phyloP scores from a whole-genome alignment of 306 rosid species.

The Dalbergia cochinchinensis region DNA sequence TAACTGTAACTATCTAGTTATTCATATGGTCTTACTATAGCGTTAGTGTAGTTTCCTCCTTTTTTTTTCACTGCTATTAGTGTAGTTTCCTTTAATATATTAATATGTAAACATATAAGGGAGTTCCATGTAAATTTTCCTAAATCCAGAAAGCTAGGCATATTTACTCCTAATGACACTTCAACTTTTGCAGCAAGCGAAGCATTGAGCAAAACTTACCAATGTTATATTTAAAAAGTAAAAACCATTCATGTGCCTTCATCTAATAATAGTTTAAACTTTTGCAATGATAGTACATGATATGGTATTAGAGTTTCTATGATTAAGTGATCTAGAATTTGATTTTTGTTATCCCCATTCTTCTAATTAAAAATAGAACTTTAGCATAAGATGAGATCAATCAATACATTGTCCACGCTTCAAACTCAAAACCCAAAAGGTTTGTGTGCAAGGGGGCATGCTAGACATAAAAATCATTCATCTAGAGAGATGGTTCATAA shows the following conservation, averaged over 20 bases:
- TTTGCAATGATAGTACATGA: neutral
- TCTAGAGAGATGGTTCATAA: too few species aligned
- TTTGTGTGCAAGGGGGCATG: neutral
- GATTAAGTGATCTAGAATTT: neutral
- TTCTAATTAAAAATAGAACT: neutral
- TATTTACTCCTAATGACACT: slow-evolving; percentile 12
- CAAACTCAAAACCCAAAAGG: neutral
- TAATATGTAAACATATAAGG: neutral
- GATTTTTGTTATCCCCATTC: neutral
- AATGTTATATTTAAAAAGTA: neutral
- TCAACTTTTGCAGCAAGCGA: slow-evolving; percentile 24
- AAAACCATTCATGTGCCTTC: neutral
- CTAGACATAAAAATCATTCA: too few species aligned
- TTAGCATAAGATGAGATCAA: neutral
- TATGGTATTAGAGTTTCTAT: neutral
- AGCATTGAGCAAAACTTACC: neutral
- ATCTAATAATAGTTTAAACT: too few species aligned
- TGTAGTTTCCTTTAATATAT: neutral
- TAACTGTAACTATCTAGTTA: neutral
- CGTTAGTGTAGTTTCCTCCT: neutral
- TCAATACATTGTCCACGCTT: too few species aligned
- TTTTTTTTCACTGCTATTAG: too few species aligned
- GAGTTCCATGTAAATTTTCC: neutral
- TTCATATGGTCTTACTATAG: neutral
- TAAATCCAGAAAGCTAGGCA: slow-evolving; percentile 13